A percentile compares a stretch with the other conserved stretches of the same genome.
Evolutionary conservation across 495 filamentous ascomycete genomes (phyloP).

Genomic region (Pseudoneurospora amorphoporcata): DNA sequence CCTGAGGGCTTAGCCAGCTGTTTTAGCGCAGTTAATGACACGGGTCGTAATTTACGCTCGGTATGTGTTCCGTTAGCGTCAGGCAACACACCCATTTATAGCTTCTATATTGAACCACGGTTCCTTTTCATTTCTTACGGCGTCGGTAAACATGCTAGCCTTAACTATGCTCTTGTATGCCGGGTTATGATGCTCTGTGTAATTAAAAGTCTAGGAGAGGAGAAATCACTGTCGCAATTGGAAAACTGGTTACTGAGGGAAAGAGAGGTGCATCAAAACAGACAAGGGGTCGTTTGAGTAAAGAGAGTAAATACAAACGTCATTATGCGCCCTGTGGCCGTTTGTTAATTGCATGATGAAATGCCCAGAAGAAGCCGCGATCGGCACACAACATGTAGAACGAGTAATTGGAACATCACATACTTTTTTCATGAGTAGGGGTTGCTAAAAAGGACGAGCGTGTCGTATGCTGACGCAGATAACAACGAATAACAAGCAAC

Average conservation of each 20-base stretch:
- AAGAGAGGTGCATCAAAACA: not conserved
- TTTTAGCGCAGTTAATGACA: not conserved
- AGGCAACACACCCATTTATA: not conserved
- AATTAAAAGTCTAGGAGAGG: too few relatives aligned
- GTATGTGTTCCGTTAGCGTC: not conserved
- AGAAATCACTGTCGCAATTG: too few relatives aligned
- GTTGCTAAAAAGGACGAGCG: not conserved
- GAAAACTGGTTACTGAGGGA: too few relatives aligned
- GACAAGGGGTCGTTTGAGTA: not conserved
- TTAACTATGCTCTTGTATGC: not conserved
- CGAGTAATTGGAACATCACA: not conserved
- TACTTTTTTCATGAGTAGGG: not conserved
- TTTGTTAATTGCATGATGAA: not conserved
- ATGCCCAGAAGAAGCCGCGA: not conserved
- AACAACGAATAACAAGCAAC: not conserved
- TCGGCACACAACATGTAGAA: not conserved
- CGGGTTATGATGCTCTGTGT: too few relatives aligned
- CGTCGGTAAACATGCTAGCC: too few relatives aligned
- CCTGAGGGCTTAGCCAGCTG: too few relatives aligned
- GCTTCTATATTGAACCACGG: not conserved
- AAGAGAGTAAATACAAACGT: not conserved
- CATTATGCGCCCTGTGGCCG: not conserved
- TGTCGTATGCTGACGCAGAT: not conserved
- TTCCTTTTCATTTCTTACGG: not conserved
- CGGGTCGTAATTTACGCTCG: not conserved